phyloP scores from a whole-genome alignment of 2,329 filamentous ascomycete genomes.

The Trichophyton simii region DNA sequence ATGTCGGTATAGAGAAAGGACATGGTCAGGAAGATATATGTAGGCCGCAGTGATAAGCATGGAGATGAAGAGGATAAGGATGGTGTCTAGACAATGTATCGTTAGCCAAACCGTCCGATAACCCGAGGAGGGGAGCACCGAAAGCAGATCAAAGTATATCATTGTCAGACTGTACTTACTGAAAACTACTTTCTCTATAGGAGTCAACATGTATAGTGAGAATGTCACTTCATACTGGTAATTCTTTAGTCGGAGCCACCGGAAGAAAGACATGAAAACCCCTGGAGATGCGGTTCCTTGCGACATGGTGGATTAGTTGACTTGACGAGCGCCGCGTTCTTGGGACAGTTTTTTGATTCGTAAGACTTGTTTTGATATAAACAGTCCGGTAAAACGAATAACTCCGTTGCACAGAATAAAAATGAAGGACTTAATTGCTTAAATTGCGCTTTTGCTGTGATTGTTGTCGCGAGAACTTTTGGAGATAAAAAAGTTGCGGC shows the following conservation, averaged over 20 bases:
- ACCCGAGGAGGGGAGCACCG: background rate
- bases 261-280: slow-evolving; percentile 46
- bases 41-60: slow-evolving; percentile 76
- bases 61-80: slow-evolving; percentile 79
- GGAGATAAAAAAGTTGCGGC: background rate
- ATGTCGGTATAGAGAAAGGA: slow-evolving; percentile 67
- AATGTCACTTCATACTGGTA: slow-evolving; percentile 98
- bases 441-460: background rate
- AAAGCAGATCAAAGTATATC: background rate
- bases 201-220: slow-evolving; percentile 92
- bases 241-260: slow-evolving; percentile 86
- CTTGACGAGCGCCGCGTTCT: background rate
- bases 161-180: slow-evolving; percentile 48
- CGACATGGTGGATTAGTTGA: background rate
- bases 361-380: too few species aligned
- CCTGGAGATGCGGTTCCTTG: slow-evolving; percentile 20
- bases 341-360: background rate
- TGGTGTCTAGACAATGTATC: slow-evolving; percentile 51
- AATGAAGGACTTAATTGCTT: background rate
- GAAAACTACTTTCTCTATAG: slow-evolving; percentile 91
- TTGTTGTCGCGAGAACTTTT: background rate
- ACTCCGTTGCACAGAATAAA: too few species aligned
- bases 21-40: slow-evolving; percentile 87
- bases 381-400: too few species aligned
- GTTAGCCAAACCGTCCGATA: slow-evolving; percentile 4